Percentiles rank a stretch among this genome's conserved stretches.
Evolutionary conservation across 768 basidiomycete species (phyloP).

Genomic region (Boletus pseudo-olivaceus): DNA sequence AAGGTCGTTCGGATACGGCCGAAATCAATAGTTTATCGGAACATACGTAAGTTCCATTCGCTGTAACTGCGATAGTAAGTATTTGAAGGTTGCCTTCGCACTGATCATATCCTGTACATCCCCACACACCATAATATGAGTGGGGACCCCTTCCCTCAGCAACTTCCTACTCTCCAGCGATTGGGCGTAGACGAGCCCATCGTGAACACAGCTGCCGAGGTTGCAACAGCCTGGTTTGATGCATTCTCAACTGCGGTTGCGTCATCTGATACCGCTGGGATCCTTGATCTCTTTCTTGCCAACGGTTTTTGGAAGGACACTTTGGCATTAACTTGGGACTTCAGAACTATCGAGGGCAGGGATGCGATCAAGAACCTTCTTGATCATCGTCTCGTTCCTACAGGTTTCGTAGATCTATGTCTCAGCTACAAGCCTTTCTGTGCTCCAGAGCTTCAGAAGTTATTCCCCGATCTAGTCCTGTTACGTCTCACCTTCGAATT

Average conservation of each 20-base stretch:
- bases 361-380: conserved; percentile 39
- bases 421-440: conserved; percentile 25
- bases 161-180: conserved; percentile 29
- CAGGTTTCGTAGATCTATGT: conserved; percentile 14
- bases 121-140: conserved; percentile 8
- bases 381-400: conserved; percentile 34
- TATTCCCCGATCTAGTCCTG: conserved; percentile 56
- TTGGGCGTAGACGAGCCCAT: conserved; percentile 24
- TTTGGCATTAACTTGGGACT: conserved; percentile 52
- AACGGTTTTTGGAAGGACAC: conserved; percentile 50
- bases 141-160: conserved; percentile 21
- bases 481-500: conserved; percentile 56
- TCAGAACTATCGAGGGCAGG: conserved; percentile 45
- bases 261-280: conserved; percentile 12
- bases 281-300: conserved; percentile 28
- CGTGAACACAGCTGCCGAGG: conserved; percentile 16
- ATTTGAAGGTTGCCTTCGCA: neutral
- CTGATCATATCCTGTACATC: neutral
- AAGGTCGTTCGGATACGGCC: neutral
- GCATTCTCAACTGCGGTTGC: conserved; percentile 22
- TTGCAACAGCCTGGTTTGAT: conserved; percentile 26
- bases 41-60: neutral
- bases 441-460: conserved; percentile 33
- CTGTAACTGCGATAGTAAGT: neutral
- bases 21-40: neutral